A percentile compares a stretch with the other conserved stretches of the same genome.
Evolutionary conservation across 23 red algal genomes (phyloP).

Genomic region (Gracilaria gracilis): DNA sequence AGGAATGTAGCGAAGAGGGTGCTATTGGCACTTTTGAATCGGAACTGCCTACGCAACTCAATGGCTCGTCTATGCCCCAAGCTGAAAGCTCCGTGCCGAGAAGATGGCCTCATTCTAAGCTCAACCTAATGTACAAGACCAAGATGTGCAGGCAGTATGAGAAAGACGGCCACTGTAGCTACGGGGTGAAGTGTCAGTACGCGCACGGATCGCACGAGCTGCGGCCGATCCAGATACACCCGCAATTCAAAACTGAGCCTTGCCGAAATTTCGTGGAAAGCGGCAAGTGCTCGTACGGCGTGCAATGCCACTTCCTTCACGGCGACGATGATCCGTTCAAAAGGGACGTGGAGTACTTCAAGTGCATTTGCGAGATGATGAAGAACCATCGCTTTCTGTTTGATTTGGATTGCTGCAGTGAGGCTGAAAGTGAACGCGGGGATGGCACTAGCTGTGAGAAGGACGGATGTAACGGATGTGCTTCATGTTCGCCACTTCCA

Average conservation of each 20-base stretch:
- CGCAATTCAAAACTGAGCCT: conserved; percentile 90
- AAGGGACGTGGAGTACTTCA: not conserved
- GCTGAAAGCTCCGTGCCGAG: no score
- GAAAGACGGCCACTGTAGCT: conserved; percentile 65
- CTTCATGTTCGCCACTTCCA: not conserved
- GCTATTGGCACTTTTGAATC: no score
- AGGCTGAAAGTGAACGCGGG: no score
- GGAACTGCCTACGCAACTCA: no score
- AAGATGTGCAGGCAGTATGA: conserved; percentile 85
- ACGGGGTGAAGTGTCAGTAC: conserved; percentile 90
- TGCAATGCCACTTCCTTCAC: conserved; percentile 89
- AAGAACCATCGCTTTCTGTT: no score
- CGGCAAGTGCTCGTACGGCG: conserved; percentile 86
- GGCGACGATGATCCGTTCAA: not conserved
- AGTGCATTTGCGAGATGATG: no score
- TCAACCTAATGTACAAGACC: conserved; percentile 91
- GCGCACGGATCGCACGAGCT: conserved; percentile 85
- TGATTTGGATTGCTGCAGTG: no score
- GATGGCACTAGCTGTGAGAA: no score
- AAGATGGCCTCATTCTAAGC: no score
- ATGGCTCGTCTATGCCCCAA: no score
- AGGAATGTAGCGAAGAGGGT: no score
- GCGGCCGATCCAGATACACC: conserved; percentile 72
- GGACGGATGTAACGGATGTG: not conserved
- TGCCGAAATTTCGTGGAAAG: conserved; percentile 80